Conservation (phyloP, 1,284 basidiomycete species). For the Pseudozyma flocculosa region DNA sequence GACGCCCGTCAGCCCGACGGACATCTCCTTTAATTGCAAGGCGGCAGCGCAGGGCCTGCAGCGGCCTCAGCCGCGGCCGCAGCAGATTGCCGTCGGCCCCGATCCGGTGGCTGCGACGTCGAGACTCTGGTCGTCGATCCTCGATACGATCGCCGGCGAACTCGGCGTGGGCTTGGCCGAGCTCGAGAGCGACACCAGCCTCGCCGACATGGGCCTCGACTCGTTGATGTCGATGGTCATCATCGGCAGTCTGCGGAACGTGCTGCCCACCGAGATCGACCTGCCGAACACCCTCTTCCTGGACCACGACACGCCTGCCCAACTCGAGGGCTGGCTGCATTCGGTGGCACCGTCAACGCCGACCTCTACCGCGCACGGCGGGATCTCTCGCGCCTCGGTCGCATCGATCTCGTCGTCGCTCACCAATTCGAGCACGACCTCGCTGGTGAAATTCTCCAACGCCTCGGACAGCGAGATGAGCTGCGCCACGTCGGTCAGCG, state of each 20-base stretch:
- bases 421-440: not conserved
- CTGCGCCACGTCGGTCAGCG: not conserved
- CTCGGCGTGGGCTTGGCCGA: constrained; percentile 22
- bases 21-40: not conserved
- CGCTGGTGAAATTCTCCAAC: not conserved
- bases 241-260: constrained; percentile 6
- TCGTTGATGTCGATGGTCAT: constrained; percentile 38
- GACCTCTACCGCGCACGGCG: not conserved
- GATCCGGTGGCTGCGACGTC: not conserved
- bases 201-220: constrained; percentile 36
- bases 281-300: constrained; percentile 35
- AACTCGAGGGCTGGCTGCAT: constrained; percentile 13
- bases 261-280: constrained; percentile 8
- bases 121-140: constrained; percentile 7
- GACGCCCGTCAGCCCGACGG: not conserved
- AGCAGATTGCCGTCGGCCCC: not conserved
- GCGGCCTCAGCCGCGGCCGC: not conserved
- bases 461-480: not conserved
- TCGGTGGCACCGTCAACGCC: not conserved
- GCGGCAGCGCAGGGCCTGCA: too few species aligned
- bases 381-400: not conserved
- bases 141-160: constrained; percentile 20
- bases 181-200: constrained; percentile 19
- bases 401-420: not conserved
- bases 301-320: constrained; percentile 24